phyloP scores from a whole-genome alignment of 2,329 filamentous ascomycete genomes.

The Fusarium equiseti region DNA sequence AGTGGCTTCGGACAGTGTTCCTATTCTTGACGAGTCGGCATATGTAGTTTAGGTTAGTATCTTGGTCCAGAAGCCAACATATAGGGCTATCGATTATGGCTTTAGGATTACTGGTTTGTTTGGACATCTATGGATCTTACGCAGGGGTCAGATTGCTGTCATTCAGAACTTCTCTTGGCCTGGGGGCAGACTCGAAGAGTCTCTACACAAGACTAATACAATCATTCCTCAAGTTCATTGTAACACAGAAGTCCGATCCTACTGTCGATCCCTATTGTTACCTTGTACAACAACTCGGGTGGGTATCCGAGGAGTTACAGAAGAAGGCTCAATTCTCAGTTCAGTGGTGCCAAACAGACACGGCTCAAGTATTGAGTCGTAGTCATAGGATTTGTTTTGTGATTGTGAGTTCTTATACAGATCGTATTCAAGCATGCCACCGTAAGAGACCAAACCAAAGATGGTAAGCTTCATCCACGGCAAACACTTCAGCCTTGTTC shows the following conservation, averaged over 20 bases:
- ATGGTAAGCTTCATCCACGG: not conserved
- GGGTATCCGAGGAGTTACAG: conserved; percentile 1
- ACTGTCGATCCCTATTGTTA: not conserved
- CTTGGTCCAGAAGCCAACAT: not conserved
- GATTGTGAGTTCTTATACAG: not conserved
- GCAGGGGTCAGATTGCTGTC: not conserved
- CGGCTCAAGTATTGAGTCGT: not conserved
- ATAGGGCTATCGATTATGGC: not conserved
- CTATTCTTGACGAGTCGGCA: not conserved
- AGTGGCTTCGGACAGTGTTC: conserved; percentile 17
- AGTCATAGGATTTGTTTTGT: not conserved
- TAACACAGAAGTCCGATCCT: not conserved
- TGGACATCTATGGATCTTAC: not conserved
- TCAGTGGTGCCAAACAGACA: not conserved
- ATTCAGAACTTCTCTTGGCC: not conserved
- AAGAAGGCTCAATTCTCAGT: conserved; percentile 21
- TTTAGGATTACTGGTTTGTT: not conserved
- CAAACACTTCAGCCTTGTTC: not conserved
- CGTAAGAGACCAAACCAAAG: not conserved
- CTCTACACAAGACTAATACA: not conserved
- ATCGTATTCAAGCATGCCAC: not conserved
- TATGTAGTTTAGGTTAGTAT: not conserved
- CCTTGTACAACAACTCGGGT: not conserved
- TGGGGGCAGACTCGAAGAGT: not conserved
- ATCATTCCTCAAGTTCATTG: no score